phyloP scores from a whole-genome alignment of 805 yeast genomes.

The Starmerella riodocensis region DNA sequence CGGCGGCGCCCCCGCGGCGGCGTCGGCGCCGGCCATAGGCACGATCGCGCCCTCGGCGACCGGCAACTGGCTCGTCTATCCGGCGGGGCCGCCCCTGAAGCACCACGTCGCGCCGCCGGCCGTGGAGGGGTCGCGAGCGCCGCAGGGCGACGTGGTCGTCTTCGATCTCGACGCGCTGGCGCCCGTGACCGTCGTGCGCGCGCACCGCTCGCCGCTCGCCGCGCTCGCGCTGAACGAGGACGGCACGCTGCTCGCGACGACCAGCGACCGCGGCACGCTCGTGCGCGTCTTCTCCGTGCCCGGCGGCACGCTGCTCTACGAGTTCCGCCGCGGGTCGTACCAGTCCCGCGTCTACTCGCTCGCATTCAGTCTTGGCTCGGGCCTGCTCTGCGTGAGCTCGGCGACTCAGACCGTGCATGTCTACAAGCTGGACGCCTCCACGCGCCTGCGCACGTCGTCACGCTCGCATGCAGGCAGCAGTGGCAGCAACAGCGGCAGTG shows the following conservation, averaged over 20 bases:
- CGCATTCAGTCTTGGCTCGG: constrained; percentile 57
- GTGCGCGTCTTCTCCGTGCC: constrained; percentile 65
- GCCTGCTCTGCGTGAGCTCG: constrained; percentile 66
- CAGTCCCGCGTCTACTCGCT: constrained; percentile 68
- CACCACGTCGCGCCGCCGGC: constrained; percentile 15
- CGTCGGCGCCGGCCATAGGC: constrained; percentile 34
- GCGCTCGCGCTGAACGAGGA: constrained; percentile 55
- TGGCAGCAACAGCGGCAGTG: neutral
- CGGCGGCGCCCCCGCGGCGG: too few relatives aligned
- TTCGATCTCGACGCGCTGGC: constrained; percentile 63
- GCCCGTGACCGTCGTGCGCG: constrained; percentile 71
- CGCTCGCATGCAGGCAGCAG: neutral
- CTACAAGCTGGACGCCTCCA: constrained; percentile 32
- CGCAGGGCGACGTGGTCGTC: constrained; percentile 55
- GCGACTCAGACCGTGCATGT: constrained; percentile 89
- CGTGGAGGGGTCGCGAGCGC: constrained; percentile 18
- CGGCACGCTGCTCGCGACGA: constrained; percentile 74
- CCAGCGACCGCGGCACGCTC: constrained; percentile 82
- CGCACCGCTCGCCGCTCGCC: constrained; percentile 70
- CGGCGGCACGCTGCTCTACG: constrained; percentile 42
- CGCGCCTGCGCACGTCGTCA: neutral
- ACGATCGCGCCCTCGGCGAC: neutral
- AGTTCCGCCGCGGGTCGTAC: constrained; percentile 77
- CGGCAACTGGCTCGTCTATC: constrained; percentile 36
- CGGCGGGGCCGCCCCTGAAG: constrained; percentile 32